Evolutionary conservation across 177 flowering plant genomes (phyloP), one percentile per base, ranked within the genome.

Genomic region (Vitis hybrid): DNA sequence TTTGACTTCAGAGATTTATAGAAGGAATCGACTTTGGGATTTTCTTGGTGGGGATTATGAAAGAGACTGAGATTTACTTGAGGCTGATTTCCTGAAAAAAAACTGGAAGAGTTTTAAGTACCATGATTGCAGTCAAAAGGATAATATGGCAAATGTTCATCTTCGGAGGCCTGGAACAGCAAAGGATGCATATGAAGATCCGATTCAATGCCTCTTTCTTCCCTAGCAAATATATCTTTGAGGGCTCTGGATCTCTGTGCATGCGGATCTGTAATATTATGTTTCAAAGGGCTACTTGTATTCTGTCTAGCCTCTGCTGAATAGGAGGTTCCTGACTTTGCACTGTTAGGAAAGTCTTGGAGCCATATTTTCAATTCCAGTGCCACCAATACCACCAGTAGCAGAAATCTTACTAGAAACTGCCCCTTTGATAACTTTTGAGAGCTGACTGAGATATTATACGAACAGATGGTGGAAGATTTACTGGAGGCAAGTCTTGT

Each of bases 401-500:
- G 64, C 73, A 72, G 77, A 52, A 72, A 40, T 67, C 74, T 70
- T 79, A 2, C 72, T 40, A 55, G 85, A 72, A 60, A 81, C 58
- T 0, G 35, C 74, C 87, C 72, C 32, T 70, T 11, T 76, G 81
- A 67, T 74, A 80, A 63, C 66, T 85, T 78, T 78, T 81, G 60
- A 92, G 81, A 71, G 87, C 89, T 16, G 97, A 85, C 70, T 88
- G 90, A 19, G 99, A 82, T 71, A 95, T 86, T 56, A 95, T 79
- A 64, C 97, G 94, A 66, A 91, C 99, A 75, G 96, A 84, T 65
- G 93, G 88, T 40, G 98, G 99, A 71, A 95, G 98, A 80, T 93
- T 91, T 58, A 93, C 93, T 49, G 97, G 96, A 70, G 99, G 98
- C 75, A 95, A 83, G 63, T 79, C 89, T 14, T 98, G 99, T 63